Conservation (phyloP, 108 stramenopile genomes). For the Aurantiochytrium sp. region DNA sequence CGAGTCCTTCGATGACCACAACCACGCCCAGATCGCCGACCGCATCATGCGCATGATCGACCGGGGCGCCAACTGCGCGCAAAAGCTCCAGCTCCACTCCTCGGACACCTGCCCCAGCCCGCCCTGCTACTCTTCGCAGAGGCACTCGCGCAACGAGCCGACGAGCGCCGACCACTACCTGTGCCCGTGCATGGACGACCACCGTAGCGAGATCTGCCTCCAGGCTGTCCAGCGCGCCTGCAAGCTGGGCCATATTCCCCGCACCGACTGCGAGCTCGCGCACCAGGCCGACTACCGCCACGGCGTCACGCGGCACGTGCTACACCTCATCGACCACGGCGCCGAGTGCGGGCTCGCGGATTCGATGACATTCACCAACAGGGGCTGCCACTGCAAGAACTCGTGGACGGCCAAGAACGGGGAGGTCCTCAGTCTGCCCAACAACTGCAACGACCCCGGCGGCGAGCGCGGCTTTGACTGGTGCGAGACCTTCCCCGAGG, state of each 20-base stretch:
- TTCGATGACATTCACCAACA: background rate
- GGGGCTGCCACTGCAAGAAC: background rate
- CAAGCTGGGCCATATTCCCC: background rate
- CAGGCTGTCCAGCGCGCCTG: background rate
- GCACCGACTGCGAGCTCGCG: background rate
- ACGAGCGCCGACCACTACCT: background rate
- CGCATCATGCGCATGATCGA: constrained; percentile 10
- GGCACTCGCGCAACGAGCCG: background rate
- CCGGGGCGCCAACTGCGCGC: background rate
- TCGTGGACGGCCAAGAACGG: constrained; percentile 2
- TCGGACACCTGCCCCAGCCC: background rate
- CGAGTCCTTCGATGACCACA: background rate
- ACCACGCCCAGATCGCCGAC: background rate
- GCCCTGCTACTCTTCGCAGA: background rate
- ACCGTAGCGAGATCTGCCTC: background rate
- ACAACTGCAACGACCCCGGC: constrained; percentile 27
- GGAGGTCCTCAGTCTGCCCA: background rate
- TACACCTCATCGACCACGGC: constrained; percentile 6
- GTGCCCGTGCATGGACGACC: background rate
- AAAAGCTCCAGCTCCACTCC: background rate
- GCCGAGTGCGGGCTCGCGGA: background rate
- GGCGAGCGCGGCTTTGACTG: background rate
- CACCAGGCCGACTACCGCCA: background rate
- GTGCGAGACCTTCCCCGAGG: background rate
- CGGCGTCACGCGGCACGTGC: background rate